Base-by-base conservation (phyloP, 345 rosid genomes). In the Garcia nutans region DNA sequence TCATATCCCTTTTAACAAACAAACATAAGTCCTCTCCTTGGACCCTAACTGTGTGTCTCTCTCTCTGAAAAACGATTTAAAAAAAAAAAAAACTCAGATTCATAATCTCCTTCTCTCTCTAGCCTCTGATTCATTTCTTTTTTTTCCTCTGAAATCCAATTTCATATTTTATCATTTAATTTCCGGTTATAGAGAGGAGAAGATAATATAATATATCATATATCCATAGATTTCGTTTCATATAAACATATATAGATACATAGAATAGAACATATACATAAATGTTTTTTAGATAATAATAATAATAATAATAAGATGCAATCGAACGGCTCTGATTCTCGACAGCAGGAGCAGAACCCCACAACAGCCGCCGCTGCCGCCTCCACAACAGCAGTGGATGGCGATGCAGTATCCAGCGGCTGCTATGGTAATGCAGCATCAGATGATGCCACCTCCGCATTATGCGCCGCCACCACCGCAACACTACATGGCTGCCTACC, bases 391-490 rank as follows among this genome's bases (percentile, higher is more conserved):
- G 66, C 94, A 79, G 66, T 88, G 96, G 99, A 70, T 87, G 83
- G 78, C 87, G 75, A 81, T 90, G 94, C 97, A 88, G 86, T 93
- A 90, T 70, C 92, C 96, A 6, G 83, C 92, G 59, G 83, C 94
- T 17, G 88, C 97, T 42, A 85, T 91, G 93, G 85, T 93, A 84
- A 91, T 92, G 97, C 99, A 87, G 75, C 97, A 87, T 64, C 99
- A 92, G 17, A 84, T 89, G 94, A 85, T 91, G 82, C 90, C 87
- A 20, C 86, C 90, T 64, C 86, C 81, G 59, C 90, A 87, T 73
- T 93, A 85, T 72, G 78, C 81, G 28, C 82, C 88, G 49, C 91
- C 88, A 44, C 87, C 90, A 47, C 92, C 84, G 16, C 88, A 76
- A 33, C 94, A 84, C 70, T 93, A 87, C 75, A 65, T 90, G 86